A percentile compares a stretch with the other conserved stretches of the same genome.
Conservation (phyloP, 352 stramenopile genomes). For the Plasmopara halstedii region DNA sequence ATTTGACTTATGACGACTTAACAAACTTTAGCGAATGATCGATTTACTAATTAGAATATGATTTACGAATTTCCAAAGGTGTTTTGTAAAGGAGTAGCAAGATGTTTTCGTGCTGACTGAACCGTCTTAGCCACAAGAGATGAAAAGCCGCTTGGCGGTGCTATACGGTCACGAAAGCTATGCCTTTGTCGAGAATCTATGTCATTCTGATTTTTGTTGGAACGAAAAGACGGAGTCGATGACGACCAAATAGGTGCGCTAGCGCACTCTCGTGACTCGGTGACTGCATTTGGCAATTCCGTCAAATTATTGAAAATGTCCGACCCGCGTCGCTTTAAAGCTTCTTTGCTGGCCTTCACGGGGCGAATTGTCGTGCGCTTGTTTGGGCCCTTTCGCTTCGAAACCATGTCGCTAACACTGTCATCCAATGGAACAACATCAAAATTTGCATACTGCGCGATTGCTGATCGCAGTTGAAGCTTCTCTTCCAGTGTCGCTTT, state of each 20-base stretch:
- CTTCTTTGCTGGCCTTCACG: slow-evolving; percentile 16
- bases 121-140: slow-evolving; percentile 50
- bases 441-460: slow-evolving; percentile 18
- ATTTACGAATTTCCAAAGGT: slow-evolving; percentile 24
- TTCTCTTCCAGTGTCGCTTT: slow-evolving; percentile 30
- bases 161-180: slow-evolving; percentile 15
- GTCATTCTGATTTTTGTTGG: background rate
- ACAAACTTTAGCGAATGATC: background rate
- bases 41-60: no score
- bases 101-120: slow-evolving; percentile 47
- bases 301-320: slow-evolving; percentile 51
- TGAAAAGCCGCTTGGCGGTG: slow-evolving; percentile 21
- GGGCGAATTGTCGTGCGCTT: slow-evolving; percentile 32
- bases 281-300: slow-evolving; percentile 46
- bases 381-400: slow-evolving; percentile 27
- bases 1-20: background rate
- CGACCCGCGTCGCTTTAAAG: slow-evolving; percentile 14
- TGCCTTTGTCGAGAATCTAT: slow-evolving; percentile 7
- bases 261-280: slow-evolving; percentile 13
- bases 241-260: slow-evolving; percentile 16
- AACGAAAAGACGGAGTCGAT: slow-evolving; percentile 10
- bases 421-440: slow-evolving; percentile 38
- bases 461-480: slow-evolving; percentile 20
- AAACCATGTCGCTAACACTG: slow-evolving; percentile 13
- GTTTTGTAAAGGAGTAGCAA: slow-evolving; percentile 20